Evolutionary conservation across 805 yeast genomes (phyloP), one percentile per base, ranked within the genome.

Genomic region (Candida taoyuanica): DNA sequence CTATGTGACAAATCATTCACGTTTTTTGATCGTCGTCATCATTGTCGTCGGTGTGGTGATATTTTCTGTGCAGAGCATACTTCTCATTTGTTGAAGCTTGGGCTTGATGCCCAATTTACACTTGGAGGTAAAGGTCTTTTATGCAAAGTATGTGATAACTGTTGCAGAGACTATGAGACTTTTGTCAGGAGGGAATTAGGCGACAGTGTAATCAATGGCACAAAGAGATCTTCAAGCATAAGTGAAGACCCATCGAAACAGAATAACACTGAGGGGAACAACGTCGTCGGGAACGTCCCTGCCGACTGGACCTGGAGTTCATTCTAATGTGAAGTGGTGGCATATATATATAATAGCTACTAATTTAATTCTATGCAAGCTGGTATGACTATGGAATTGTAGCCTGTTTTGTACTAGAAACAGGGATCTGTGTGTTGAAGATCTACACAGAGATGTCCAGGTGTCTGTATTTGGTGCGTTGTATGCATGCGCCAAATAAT

Each of bases 271-370:
- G 45, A 41, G 7, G 49, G 79, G 42, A 27, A 73, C 53, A 40
- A 44, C 12, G 34, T 39, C 3, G 45, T 60, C 1, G 75, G 73
- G 2, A 64, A 65, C 29, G 77, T 81, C 8, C 87, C 87, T 12
- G 85, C 81, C 14, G 84, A 81, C 55, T 81, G 88, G 88, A 77
- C 76, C 50, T 81, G 89, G 89, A 76, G 84, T 44, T 79, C 86
- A 15, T 81, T 81, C 50, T 81, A 63, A 36, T 7, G 24, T 7
- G 24, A 21, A 8, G 24, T 7, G 7, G 24, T 21, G n/a, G n/a
- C n/a, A n/a, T n/a, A n/a, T n/a, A n/a, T n/a, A n/a, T n/a, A n/a
- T n/a, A n/a, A 21, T 21, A 21, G 24, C 11, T 21, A 8, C 7
- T 8, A 8, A 21, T 21, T 21, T 7, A 7, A 21, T 21, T 21